phyloP scores from a whole-genome alignment of 1,284 basidiomycete genomes.

The Paramarasmius palmivorus region DNA sequence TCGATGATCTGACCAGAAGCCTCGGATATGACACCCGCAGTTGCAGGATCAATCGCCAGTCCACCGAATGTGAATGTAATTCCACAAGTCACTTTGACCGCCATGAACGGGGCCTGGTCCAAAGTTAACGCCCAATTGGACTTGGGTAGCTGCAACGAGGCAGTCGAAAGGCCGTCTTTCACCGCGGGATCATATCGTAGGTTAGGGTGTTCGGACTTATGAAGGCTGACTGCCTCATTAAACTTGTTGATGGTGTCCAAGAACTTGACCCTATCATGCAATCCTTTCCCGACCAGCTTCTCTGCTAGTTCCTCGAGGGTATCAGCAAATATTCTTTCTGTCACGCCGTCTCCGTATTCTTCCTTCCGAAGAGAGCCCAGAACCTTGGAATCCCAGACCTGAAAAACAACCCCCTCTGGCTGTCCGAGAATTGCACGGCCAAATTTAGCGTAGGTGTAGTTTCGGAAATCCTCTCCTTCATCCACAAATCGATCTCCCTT shows the following conservation, averaged over 20 bases:
- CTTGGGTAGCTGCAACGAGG: conserved; percentile 36
- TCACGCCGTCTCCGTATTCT: conserved; percentile 63
- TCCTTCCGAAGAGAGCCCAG: conserved; percentile 49
- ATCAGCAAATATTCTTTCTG: conserved; percentile 51
- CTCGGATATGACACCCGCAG: conserved; percentile 50
- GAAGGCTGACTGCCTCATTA: conserved; percentile 47
- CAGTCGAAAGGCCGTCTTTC: conserved; percentile 60
- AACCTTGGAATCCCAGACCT: conserved; percentile 57
- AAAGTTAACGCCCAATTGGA: conserved; percentile 34
- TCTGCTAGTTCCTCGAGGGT: conserved; percentile 52
- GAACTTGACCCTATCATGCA: conserved; percentile 43
- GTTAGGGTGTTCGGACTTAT: conserved; percentile 34
- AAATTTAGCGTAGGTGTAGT: conserved; percentile 71
- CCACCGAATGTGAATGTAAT: conserved; percentile 75
- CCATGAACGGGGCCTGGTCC: conserved; percentile 54
- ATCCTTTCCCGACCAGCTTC: conserved; percentile 44
- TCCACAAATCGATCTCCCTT: conserved; percentile 63
- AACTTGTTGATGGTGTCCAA: conserved; percentile 47
- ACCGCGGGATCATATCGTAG: conserved; percentile 57
- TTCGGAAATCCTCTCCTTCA: conserved; percentile 69
- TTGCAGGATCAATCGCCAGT: conserved; percentile 55
- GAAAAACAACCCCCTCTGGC: conserved; percentile 59
- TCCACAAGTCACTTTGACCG: conserved; percentile 66
- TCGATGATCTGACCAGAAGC: conserved; percentile 39
- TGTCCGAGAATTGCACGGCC: conserved; percentile 59